Percentiles rank a stretch among this genome's conserved stretches.
These are phyloP conservation scores for Cymodocea nodosa DNA, from an alignment of 116 monocot genomes.

Conservation along the genomic window DNA sequence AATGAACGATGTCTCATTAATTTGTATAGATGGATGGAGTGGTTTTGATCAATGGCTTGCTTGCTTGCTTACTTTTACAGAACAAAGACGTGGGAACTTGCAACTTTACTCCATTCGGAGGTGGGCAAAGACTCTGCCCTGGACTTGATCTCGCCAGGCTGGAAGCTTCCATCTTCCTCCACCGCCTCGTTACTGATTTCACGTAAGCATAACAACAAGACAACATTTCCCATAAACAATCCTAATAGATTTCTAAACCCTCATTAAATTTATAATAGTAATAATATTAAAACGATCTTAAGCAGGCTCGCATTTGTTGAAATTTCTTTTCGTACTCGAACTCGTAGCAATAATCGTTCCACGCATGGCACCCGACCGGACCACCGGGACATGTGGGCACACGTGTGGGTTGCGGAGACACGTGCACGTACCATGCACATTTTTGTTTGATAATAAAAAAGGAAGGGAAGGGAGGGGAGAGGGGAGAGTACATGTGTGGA, in stretches of 20 bases:
- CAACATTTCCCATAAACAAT: no score
- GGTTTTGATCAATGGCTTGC: no score
- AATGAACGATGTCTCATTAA: no score
- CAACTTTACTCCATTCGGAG: constrained; percentile 84
- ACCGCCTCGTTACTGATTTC: constrained; percentile 76
- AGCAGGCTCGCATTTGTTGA: no score
- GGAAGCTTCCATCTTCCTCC: constrained; percentile 87
- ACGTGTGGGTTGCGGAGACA: neutral
- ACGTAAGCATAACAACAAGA: constrained; percentile 62
- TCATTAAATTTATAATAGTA: no score
- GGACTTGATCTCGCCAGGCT: constrained; percentile 94
- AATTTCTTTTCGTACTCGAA: no score
- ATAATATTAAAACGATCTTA: no score
- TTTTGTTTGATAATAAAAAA: neutral
- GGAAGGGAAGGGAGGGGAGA: neutral
- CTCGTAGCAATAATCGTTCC: no score
- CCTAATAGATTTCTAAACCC: no score
- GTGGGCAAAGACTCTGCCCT: constrained; percentile 89
- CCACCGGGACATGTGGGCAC: neutral
- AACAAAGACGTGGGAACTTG: constrained; percentile 34
- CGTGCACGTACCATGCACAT: neutral
- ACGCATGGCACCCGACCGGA: no score
- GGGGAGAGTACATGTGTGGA: neutral
- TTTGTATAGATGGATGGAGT: no score
- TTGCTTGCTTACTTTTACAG: no score